Conservation (phyloP, 2,329 filamentous ascomycete species). For the Stenocarpella maydis region DNA sequence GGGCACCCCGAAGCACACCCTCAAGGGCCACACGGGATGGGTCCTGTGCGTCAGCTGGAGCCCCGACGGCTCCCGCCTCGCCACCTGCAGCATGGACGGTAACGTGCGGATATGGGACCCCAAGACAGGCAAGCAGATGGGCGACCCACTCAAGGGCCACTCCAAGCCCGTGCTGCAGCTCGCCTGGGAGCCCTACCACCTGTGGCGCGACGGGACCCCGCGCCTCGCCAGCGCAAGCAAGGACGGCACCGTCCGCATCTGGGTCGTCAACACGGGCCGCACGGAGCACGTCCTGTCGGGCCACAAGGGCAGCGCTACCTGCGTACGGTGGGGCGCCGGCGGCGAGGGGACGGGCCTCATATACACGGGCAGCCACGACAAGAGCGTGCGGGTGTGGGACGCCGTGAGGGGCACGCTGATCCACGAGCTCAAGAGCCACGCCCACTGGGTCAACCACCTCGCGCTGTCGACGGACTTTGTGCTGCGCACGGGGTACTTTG, state of each 20-base stretch:
- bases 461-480: constrained; percentile 93
- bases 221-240: constrained; percentile 88
- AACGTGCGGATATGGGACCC: constrained; percentile 91
- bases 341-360: constrained; percentile 75
- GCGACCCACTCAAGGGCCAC: constrained; percentile 81
- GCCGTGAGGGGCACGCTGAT: constrained; percentile 79
- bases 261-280: constrained; percentile 80
- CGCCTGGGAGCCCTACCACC: constrained; percentile 93
- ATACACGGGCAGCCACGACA: constrained; percentile 89
- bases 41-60: constrained; percentile 89
- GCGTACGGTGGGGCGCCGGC: constrained; percentile 81
- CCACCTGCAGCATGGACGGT: constrained; percentile 93
- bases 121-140: constrained; percentile 77
- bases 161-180: constrained; percentile 88
- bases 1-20: constrained; percentile 84
- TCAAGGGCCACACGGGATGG: constrained; percentile 90
- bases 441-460: constrained; percentile 95
- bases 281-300: constrained; percentile 86
- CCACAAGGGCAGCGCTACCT: constrained; percentile 88
- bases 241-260: constrained; percentile 87
- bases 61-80: constrained; percentile 81
- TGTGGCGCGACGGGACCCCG: constrained; percentile 76
- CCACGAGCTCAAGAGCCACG: constrained; percentile 82
- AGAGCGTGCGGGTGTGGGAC: constrained; percentile 92
- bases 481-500: constrained; percentile 84